A percentile compares a stretch with the other conserved stretches of the same genome.
Conservation (phyloP, 2,329 filamentous ascomycete genomes). For the Diaporthe capsici region DNA sequence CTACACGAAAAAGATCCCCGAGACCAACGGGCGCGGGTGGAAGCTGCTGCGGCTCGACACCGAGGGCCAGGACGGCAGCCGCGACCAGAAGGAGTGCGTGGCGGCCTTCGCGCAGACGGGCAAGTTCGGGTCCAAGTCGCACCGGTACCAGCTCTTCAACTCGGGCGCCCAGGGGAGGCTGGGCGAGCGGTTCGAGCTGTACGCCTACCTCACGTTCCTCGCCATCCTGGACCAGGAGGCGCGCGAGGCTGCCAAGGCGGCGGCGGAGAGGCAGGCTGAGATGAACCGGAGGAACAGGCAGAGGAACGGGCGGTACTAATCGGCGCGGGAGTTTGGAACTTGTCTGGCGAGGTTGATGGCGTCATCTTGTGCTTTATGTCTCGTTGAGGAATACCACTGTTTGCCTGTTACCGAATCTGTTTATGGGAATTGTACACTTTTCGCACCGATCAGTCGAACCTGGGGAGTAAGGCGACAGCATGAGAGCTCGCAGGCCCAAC, state of each 20-base stretch:
- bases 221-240: slow-evolving; percentile 24
- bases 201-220: neutral
- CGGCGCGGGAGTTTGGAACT: too few relatives aligned
- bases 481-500: too few relatives aligned
- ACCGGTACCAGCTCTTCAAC: slow-evolving; percentile 29
- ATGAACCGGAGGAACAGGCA: neutral
- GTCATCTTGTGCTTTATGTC: neutral
- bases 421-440: too few relatives aligned
- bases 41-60: slow-evolving; percentile 24
- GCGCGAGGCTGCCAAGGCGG: slow-evolving; percentile 6
- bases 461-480: neutral
- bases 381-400: neutral
- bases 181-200: slow-evolving; percentile 23
- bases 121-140: slow-evolving; percentile 19
- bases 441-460: neutral
- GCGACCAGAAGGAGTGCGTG: slow-evolving; percentile 24
- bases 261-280: slow-evolving; percentile 1
- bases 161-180: neutral
- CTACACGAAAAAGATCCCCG: slow-evolving; percentile 1
- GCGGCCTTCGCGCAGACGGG: slow-evolving; percentile 20
- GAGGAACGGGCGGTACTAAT: neutral
- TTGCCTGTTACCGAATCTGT: neutral
- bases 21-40: slow-evolving; percentile 16
- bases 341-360: neutral
- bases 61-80: slow-evolving; percentile 21